A percentile compares a stretch with the other conserved stretches of the same genome.
phyloP scores from a whole-genome alignment of 164 flowering plant species.

The Magnolia kwangsiensis region DNA sequence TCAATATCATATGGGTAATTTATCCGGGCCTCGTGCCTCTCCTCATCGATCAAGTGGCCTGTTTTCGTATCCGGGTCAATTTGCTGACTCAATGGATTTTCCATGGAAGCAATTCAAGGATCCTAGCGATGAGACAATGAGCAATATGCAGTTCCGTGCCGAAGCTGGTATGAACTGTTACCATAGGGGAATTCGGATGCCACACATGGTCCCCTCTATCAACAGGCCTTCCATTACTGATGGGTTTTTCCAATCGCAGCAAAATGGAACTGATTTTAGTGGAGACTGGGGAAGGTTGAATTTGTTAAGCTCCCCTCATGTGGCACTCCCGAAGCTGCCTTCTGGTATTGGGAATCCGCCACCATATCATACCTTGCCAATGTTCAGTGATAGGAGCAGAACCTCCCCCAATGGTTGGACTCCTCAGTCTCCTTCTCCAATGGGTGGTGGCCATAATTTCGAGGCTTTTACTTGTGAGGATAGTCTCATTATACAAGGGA shows the following conservation, averaged over 20 bases:
- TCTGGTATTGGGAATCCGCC: conserved; percentile 8
- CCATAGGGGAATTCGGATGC: conserved; percentile 9
- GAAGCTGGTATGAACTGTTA: conserved; percentile 9
- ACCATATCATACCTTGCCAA: conserved; percentile 12
- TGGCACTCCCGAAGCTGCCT: conserved; percentile 9
- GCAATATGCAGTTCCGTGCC: conserved; percentile 7
- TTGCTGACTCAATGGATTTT: conserved; percentile 8
- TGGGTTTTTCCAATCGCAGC: conserved; percentile 10
- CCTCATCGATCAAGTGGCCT: conserved; percentile 11
- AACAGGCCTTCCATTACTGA: conserved; percentile 17
- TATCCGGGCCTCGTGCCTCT: conserved; percentile 7
- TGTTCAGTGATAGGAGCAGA: conserved; percentile 19
- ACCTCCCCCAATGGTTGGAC: conserved; percentile 15
- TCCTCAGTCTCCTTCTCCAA: conserved; percentile 10
- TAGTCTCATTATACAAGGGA: conserved; percentile 49
- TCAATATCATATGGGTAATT: conserved; percentile 13
- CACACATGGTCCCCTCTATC: not conserved
- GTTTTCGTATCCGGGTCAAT: conserved; percentile 6
- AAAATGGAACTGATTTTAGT: conserved; percentile 15
- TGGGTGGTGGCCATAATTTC: conserved; percentile 9
- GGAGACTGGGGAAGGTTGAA: conserved; percentile 13
- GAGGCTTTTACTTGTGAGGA: conserved; percentile 35
- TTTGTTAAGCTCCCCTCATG: conserved; percentile 11
- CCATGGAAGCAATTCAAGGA: conserved; percentile 1
- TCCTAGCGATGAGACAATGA: conserved; percentile 3